These are phyloP conservation scores for Pseudogymnoascus sp. DNA, from an alignment of 2,329 filamentous ascomycete species.

Conservation along the genomic window DNA sequence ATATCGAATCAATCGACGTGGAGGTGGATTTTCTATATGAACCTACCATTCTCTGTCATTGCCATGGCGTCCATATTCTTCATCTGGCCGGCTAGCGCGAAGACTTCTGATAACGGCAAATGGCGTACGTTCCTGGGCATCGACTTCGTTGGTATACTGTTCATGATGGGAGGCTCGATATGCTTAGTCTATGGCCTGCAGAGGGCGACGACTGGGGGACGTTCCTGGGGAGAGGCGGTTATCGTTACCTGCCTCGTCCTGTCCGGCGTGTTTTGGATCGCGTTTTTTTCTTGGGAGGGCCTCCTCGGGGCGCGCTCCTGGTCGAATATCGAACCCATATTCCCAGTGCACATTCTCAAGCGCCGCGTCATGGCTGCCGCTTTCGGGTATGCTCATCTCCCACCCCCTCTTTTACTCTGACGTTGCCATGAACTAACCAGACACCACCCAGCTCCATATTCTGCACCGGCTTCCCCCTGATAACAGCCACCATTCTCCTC, in stretches of 20 bases:
- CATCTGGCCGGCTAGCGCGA: conserved; percentile 1
- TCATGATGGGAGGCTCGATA: conserved; percentile 8
- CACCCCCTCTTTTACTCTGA: not conserved
- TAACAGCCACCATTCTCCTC: conserved; percentile 9
- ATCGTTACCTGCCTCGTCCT: not conserved
- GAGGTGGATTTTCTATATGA: conserved; percentile 46
- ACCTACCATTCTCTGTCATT: conserved; percentile 21
- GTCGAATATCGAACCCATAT: not conserved
- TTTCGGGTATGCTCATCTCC: not conserved
- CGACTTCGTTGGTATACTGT: conserved; percentile 6
- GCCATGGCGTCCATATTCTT: not conserved
- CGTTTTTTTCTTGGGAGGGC: conserved; percentile 5
- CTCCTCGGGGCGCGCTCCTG: not conserved
- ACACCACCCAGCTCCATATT: conserved; percentile 1
- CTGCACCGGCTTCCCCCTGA: conserved; percentile 3
- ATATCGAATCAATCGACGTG: conserved; percentile 18
- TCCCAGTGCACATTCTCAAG: conserved; percentile 1
- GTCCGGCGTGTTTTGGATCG: not conserved
- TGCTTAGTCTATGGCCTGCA: conserved; percentile 7
- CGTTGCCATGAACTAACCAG: not conserved
- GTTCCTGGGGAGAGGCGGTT: not conserved
- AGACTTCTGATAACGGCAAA: not conserved
- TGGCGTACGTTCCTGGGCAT: not conserved
- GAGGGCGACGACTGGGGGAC: not conserved
- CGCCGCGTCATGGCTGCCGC: conserved; percentile 9